Evolutionary conservation across 1,284 basidiomycete genomes (phyloP).

Genomic region (Moesziomyces parantarcticus): DNA sequence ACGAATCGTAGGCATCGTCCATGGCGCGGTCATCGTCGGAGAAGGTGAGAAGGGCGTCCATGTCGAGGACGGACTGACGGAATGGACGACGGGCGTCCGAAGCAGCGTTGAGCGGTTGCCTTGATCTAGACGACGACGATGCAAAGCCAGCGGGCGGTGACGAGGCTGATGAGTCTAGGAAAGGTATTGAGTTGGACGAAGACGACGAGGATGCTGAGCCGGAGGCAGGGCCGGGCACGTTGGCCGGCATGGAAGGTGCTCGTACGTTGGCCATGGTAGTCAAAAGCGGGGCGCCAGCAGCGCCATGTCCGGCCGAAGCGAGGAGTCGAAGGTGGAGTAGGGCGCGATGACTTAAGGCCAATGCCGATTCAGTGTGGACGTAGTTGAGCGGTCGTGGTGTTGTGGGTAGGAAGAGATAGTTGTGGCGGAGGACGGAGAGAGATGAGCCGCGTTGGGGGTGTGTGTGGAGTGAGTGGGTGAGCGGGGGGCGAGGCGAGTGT

Average conservation of each 20-base stretch:
- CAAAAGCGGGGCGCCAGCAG: conserved; percentile 3
- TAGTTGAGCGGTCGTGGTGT: too few species aligned
- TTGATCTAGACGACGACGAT: conserved; percentile 28
- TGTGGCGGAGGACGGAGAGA: too few species aligned
- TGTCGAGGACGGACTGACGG: conserved; percentile 37
- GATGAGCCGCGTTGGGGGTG: too few species aligned
- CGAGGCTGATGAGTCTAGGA: conserved; percentile 11
- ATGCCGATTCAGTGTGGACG: too few species aligned
- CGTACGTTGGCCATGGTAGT: neutral
- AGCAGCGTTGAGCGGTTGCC: conserved; percentile 5
- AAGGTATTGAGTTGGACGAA: conserved; percentile 2
- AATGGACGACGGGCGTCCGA: conserved; percentile 14
- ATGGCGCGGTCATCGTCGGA: conserved; percentile 11
- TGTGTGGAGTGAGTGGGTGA: too few species aligned
- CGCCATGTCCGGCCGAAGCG: conserved; percentile 18
- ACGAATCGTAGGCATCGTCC: conserved; percentile 12
- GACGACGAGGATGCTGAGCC: conserved; percentile 15
- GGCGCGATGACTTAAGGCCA: too few species aligned
- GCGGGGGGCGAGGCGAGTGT: neutral
- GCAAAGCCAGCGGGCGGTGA: too few species aligned
- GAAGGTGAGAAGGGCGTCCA: conserved; percentile 39
- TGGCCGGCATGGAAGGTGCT: neutral
- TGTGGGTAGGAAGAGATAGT: too few species aligned
- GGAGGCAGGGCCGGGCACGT: neutral
- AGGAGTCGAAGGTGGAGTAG: neutral